phyloP scores from a whole-genome alignment of 225 moss, liverwort and hornwort genomes.

The Thuidium tamariscinum region DNA sequence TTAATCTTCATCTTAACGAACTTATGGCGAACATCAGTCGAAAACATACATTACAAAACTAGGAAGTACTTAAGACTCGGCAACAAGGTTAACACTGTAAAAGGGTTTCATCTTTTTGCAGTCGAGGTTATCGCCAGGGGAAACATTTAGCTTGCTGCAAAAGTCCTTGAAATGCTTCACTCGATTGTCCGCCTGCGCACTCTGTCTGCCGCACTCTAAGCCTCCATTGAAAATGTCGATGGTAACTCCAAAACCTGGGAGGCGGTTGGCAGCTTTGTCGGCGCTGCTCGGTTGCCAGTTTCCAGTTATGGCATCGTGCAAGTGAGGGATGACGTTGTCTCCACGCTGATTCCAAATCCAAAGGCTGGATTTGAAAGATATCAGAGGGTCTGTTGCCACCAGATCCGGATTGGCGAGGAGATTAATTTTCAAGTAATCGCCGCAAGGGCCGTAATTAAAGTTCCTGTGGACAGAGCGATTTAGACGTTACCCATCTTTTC shows the following conservation, averaged over 20 bases:
- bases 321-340: slow-evolving; percentile 25
- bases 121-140: slow-evolving; percentile 39
- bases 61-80: neutral
- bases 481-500: neutral
- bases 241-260: slow-evolving; percentile 42
- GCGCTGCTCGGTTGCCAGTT: slow-evolving; percentile 13
- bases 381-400: slow-evolving; percentile 13
- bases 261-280: slow-evolving; percentile 27
- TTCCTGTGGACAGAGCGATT: slow-evolving; percentile 22
- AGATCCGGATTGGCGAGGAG: slow-evolving; percentile 30
- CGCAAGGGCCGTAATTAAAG: slow-evolving; percentile 46
- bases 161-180: slow-evolving; percentile 15
- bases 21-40: neutral
- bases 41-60: neutral
- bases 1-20: neutral
- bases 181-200: slow-evolving; percentile 1
- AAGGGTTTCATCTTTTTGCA: slow-evolving; percentile 34
- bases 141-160: slow-evolving; percentile 3
- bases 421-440: neutral
- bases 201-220: slow-evolving; percentile 27
- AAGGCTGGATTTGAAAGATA: slow-evolving; percentile 32
- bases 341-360: slow-evolving; percentile 60
- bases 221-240: slow-evolving; percentile 48
- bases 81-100: neutral
- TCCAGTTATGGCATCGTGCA: slow-evolving; percentile 49